Conservation (phyloP, 2,329 filamentous ascomycete genomes). For the Fusarium equiseti region DNA sequence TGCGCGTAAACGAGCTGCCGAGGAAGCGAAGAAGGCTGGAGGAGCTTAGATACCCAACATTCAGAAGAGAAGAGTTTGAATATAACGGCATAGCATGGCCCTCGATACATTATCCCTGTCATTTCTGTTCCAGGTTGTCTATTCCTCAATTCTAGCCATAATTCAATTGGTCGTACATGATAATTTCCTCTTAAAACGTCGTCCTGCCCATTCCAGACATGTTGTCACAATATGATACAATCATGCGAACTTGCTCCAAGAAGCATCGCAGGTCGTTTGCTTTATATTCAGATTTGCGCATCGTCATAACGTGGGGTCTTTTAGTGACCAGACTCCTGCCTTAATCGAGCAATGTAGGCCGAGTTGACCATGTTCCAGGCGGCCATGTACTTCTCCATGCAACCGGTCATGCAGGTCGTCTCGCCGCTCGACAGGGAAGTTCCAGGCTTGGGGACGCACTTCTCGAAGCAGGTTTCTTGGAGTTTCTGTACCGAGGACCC, state of each 20-base stretch:
- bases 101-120: constrained; percentile 33
- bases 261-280: constrained; percentile 19
- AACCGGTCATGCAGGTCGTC: constrained; percentile 76
- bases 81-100: constrained; percentile 28
- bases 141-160: constrained; percentile 36
- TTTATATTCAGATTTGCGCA: constrained; percentile 1
- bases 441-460: constrained; percentile 79
- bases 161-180: constrained; percentile 20
- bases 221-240: constrained; percentile 48
- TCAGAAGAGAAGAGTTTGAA: constrained; percentile 31
- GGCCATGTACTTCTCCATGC: constrained; percentile 88
- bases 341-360: constrained; percentile 73
- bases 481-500: constrained; percentile 69
- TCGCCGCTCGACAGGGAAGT: constrained; percentile 75
- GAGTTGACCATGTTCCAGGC: constrained; percentile 81
- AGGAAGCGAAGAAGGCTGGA: constrained; percentile 66
- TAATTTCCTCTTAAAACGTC: constrained; percentile 6
- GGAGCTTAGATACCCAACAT: constrained; percentile 50
- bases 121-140: constrained; percentile 34
- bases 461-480: constrained; percentile 84
- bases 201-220: constrained; percentile 21
- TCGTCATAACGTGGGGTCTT: constrained; percentile 5
- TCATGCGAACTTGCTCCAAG: constrained; percentile 15
- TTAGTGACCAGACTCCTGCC: constrained; percentile 62
- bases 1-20: constrained; percentile 79